Evolutionary conservation across 2,329 filamentous ascomycete genomes (phyloP).

Genomic region (Helicocarpus griseus): DNA sequence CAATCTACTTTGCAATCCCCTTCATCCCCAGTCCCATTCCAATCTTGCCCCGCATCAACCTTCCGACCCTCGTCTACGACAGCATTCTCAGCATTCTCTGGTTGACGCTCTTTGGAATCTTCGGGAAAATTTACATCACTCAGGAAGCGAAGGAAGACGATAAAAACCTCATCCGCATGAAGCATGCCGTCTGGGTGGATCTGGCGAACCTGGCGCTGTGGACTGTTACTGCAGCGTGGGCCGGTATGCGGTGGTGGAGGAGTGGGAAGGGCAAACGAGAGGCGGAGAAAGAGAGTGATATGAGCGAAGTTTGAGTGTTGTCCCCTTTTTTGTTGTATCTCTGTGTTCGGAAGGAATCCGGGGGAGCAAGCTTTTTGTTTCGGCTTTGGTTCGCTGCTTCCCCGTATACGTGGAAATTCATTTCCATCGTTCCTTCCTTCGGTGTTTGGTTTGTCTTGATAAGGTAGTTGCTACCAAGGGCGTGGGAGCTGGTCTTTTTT

Average conservation of each 20-base stretch:
- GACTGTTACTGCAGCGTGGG: constrained; percentile 49
- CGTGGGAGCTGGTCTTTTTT: background rate
- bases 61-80: constrained; percentile 57
- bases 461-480: background rate
- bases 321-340: background rate
- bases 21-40: constrained; percentile 33
- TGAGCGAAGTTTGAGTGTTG: background rate
- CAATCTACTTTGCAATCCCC: constrained; percentile 58
- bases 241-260: constrained; percentile 25
- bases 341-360: too few species aligned
- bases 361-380: too few species aligned
- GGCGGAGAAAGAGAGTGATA: constrained; percentile 13
- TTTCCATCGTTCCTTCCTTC: background rate
- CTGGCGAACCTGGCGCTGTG: constrained; percentile 66
- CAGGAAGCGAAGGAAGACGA: constrained; percentile 32
- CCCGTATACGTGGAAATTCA: constrained; percentile 1
- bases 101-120: constrained; percentile 73
- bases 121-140: constrained; percentile 67
- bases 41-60: constrained; percentile 12
- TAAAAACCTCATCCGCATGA: constrained; percentile 62
- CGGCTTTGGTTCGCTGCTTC: constrained; percentile 5
- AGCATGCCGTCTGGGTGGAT: constrained; percentile 77
- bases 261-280: constrained; percentile 11
- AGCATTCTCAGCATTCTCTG: constrained; percentile 65
- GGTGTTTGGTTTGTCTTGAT: too few species aligned